These are phyloP conservation scores for Withania somnifera DNA, from an alignment of 305 asterid species.

Conservation along the genomic window DNA sequence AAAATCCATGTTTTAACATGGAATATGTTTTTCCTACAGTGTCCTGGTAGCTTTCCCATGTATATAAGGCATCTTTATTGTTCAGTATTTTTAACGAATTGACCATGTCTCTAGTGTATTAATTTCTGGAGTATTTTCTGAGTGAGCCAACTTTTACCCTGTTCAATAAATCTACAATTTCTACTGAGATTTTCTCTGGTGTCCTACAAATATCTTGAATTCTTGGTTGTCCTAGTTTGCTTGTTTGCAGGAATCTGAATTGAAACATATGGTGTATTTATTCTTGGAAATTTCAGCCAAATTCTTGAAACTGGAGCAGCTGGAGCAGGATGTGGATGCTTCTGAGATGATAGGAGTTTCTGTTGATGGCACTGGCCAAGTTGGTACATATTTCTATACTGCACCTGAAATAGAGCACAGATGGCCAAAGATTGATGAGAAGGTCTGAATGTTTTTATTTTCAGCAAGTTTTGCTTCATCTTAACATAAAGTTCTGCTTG, in stretches of 20 bases:
- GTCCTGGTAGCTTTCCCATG: background rate
- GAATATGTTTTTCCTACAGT: background rate
- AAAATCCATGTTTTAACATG: background rate
- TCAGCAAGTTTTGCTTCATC: background rate
- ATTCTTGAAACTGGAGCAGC: conserved; percentile 85
- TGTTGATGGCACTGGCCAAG: conserved; percentile 88
- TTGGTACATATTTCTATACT: conserved; percentile 95
- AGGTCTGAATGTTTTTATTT: conserved; percentile 31
- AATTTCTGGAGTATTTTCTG: background rate
- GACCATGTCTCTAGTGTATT: background rate
- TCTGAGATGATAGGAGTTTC: conserved; percentile 66
- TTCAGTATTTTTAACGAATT: background rate
- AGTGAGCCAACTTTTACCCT: background rate
- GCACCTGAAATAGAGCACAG: conserved; percentile 98
- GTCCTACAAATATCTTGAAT: background rate
- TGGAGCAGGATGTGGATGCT: conserved; percentile 85
- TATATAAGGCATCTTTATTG: background rate
- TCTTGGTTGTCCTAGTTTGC: background rate
- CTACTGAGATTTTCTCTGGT: background rate
- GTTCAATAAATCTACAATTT: background rate
- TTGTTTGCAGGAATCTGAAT: background rate
- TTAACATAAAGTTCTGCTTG: background rate
- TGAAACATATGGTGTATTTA: background rate
- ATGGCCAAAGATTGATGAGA: conserved; percentile 97
- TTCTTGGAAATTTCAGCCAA: conserved; percentile 50